These are phyloP conservation scores for Globisporangium solare DNA, from an alignment of 352 stramenopile species.

Conservation along the genomic window DNA sequence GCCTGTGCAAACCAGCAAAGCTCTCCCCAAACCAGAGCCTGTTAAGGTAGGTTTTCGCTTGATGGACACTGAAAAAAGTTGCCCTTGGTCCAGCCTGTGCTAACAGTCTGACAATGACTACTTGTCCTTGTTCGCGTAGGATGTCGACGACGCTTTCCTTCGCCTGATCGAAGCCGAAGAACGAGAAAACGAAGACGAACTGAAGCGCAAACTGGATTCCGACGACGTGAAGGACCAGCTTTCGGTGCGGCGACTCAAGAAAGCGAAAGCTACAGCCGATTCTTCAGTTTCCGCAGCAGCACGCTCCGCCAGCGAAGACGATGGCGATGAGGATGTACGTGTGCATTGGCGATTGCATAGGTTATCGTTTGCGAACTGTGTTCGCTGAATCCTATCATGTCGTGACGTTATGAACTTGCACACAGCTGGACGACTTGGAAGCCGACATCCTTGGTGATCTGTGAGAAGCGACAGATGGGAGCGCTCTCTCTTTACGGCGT, in stretches of 20 bases:
- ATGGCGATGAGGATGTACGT: slow-evolving; percentile 32
- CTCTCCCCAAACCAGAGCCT: neutral
- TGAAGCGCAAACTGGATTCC: slow-evolving; percentile 52
- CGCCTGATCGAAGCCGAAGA: slow-evolving; percentile 75
- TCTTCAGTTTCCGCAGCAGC: slow-evolving; percentile 1
- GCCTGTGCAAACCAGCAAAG: neutral
- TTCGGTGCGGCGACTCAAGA: slow-evolving; percentile 40
- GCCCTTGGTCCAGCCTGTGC: neutral
- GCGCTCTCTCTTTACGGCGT: neutral
- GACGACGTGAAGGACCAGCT: slow-evolving; percentile 53
- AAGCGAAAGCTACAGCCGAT: slow-evolving; percentile 6
- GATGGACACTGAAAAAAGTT: slow-evolving; percentile 9
- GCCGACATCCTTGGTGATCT: slow-evolving; percentile 65
- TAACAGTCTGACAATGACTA: neutral
- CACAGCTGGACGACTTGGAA: slow-evolving; percentile 70
- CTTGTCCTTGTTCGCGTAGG: slow-evolving; percentile 19
- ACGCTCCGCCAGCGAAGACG: slow-evolving; percentile 16
- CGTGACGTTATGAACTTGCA: neutral
- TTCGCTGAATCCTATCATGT: too few species aligned
- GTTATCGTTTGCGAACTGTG: slow-evolving; percentile 4
- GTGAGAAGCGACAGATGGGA: slow-evolving; percentile 15
- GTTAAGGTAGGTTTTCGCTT: slow-evolving; percentile 2
- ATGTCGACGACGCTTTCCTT: slow-evolving; percentile 75
- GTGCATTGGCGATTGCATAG: neutral
- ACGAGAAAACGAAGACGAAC: slow-evolving; percentile 48